A percentile compares a stretch with the other conserved stretches of the same genome.
Conservation (phyloP, 192 early-diverging fungal genomes). For the Coemansia sp. region DNA sequence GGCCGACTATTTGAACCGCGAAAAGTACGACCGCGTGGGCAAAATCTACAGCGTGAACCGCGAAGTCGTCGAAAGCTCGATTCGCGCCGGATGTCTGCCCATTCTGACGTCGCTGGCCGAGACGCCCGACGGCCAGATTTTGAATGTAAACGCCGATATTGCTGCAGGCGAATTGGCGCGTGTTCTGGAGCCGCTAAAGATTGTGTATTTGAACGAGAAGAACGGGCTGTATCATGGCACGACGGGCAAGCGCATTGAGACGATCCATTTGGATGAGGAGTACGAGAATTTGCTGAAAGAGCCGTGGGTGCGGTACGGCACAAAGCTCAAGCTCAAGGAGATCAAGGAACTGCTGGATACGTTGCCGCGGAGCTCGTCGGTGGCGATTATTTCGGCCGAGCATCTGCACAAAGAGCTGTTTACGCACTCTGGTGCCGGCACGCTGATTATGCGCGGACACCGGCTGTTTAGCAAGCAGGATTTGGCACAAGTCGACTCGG, state of each 20-base stretch:
- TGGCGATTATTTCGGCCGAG: conserved; percentile 98
- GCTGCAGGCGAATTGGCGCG: conserved; percentile 96
- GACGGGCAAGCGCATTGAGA: conserved; percentile 94
- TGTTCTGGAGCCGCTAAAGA: conserved; percentile 95
- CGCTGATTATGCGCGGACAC: conserved; percentile 94
- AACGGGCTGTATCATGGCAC: conserved; percentile 92
- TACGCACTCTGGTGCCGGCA: conserved; percentile 96
- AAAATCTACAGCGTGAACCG: conserved; percentile 88
- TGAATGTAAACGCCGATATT: conserved; percentile 99
- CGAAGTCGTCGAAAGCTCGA: conserved; percentile 87
- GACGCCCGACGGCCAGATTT: conserved; percentile 91
- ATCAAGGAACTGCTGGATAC: conserved; percentile 96
- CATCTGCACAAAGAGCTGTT: conserved; percentile 99
- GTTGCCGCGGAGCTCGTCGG: conserved; percentile 95
- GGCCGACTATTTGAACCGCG: conserved; percentile 93
- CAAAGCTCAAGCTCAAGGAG: conserved; percentile 96
- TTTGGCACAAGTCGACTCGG: conserved; percentile 70
- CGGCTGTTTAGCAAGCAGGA: conserved; percentile 71
- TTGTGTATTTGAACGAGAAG: conserved; percentile 98
- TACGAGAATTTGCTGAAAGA: conserved; percentile 93
- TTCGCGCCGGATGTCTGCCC: conserved; percentile 91
- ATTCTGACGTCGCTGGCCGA: conserved; percentile 96
- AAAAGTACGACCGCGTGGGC: conserved; percentile 94
- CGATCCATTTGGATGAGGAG: conserved; percentile 98
- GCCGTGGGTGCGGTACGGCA: conserved; percentile 96